Percentiles rank a stretch among this genome's conserved stretches.
Evolutionary conservation across 192 early-diverging fungal species (phyloP).

Genomic region (Backusella luteola): DNA sequence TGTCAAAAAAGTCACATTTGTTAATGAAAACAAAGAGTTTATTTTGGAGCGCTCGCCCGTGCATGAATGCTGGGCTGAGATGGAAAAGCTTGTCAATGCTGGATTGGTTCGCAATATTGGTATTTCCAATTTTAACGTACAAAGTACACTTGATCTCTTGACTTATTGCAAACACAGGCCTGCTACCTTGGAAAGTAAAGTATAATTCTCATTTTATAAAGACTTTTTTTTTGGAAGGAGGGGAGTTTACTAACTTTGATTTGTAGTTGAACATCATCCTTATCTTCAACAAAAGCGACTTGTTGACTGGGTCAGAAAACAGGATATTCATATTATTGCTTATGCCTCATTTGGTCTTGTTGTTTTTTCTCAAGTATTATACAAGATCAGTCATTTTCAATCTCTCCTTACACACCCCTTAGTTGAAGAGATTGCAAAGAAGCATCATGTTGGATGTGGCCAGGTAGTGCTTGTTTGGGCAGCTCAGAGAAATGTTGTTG

Average conservation of each 20-base stretch:
- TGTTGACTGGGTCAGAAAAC: too few relatives aligned
- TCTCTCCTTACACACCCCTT: slow-evolving; percentile 45
- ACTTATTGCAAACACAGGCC: slow-evolving; percentile 58
- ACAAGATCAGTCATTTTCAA: slow-evolving; percentile 14
- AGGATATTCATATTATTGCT: too few relatives aligned
- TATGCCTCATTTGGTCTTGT: neutral
- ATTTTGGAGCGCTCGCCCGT: slow-evolving; percentile 44
- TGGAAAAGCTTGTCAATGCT: slow-evolving; percentile 66
- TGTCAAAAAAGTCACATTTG: slow-evolving; percentile 40
- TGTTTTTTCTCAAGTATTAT: neutral
- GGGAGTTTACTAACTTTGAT: neutral
- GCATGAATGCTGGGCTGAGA: slow-evolving; percentile 63
- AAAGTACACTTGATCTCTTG: slow-evolving; percentile 49
- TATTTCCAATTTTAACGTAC: neutral
- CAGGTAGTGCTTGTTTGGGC: slow-evolving; percentile 64
- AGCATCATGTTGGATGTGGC: slow-evolving; percentile 49
- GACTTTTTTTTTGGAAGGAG: too few relatives aligned
- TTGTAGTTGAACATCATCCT: slow-evolving; percentile 63
- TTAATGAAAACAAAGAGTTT: slow-evolving; percentile 37
- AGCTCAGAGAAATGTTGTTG: slow-evolving; percentile 58
- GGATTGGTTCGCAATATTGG: slow-evolving; percentile 61
- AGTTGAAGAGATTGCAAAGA: slow-evolving; percentile 21
- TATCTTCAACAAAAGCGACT: slow-evolving; percentile 58
- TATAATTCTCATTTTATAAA: neutral
- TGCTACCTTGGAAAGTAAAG: slow-evolving; percentile 56